Conservation (phyloP, 1,139 yeast genomes). For the Candida neerlandica region DNA sequence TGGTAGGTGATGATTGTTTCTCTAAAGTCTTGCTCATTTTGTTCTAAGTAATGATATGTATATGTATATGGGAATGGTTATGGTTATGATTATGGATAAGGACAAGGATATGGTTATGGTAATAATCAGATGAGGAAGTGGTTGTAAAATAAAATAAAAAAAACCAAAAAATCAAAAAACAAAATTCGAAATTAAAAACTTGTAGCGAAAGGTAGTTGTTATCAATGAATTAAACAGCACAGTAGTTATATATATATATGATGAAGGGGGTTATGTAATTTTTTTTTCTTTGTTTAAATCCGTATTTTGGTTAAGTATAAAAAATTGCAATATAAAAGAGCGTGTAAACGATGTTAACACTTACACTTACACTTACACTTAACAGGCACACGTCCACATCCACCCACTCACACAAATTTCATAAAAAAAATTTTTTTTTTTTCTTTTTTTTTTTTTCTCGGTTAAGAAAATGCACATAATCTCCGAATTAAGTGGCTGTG, state of each 20-base stretch:
- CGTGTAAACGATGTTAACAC: neutral
- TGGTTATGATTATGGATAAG: neutral
- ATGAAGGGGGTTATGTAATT: neutral
- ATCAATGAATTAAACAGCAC: too few species aligned
- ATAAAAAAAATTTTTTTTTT: neutral
- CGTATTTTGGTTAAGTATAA: neutral
- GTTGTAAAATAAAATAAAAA: neutral
- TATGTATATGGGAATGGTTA: neutral
- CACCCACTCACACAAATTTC: neutral
- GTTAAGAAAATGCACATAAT: neutral
- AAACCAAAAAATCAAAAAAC: neutral
- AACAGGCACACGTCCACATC: too few species aligned
- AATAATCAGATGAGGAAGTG: neutral
- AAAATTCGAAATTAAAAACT: too few species aligned
- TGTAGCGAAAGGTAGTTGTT: too few species aligned
- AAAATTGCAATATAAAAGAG: neutral
- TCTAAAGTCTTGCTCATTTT: neutral
- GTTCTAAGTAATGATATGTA: neutral
- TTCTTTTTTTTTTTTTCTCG: too few species aligned
- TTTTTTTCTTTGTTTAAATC: neutral
- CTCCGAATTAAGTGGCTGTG: conserved; percentile 1
- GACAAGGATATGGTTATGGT: neutral
- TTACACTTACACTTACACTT: too few species aligned
- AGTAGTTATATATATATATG: too few species aligned
- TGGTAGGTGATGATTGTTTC: neutral